phyloP scores from a whole-genome alignment of 1,284 basidiomycete genomes.

The Quambalaria eucalypti region DNA sequence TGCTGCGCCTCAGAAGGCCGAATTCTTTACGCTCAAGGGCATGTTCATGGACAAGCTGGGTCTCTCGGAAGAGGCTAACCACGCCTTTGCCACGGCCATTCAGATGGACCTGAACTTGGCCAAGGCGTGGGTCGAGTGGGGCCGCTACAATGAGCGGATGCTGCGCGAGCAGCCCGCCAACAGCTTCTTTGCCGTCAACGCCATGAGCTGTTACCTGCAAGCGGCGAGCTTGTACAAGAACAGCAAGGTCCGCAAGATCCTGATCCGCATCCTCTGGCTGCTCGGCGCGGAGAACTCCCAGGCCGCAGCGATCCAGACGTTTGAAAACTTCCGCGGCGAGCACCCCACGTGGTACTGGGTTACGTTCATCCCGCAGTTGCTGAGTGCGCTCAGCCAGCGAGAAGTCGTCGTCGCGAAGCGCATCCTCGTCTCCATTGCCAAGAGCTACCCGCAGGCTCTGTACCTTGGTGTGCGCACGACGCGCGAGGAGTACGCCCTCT shows the following conservation, averaged over 20 bases:
- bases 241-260: conserved; percentile 80
- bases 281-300: conserved; percentile 79
- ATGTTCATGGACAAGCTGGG: conserved; percentile 92
- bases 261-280: conserved; percentile 91
- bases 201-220: conserved; percentile 95
- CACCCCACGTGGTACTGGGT: conserved; percentile 99
- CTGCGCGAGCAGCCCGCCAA: conserved; percentile 58
- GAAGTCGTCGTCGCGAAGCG: conserved; percentile 88
- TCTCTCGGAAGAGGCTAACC: conserved; percentile 80
- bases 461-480: conserved; percentile 92
- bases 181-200: conserved; percentile 62
- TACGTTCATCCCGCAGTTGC: conserved; percentile 90
- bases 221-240: conserved; percentile 93
- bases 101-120: conserved; percentile 90
- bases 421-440: conserved; percentile 80
- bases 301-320: conserved; percentile 71
- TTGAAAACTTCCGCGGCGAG: conserved; percentile 94
- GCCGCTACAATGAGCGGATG: conserved; percentile 82
- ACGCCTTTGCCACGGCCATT: conserved; percentile 65
- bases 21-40: conserved; percentile 98
- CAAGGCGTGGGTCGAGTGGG: conserved; percentile 99
- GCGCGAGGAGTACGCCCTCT: conserved; percentile 63
- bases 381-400: conserved; percentile 76
- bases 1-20: conserved; percentile 84
- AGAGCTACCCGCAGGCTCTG: conserved; percentile 85